A percentile compares a stretch with the other conserved stretches of the same genome.
Evolutionary conservation across 1,139 yeast species (phyloP).

Genomic region (Geotrichum restrictum): DNA sequence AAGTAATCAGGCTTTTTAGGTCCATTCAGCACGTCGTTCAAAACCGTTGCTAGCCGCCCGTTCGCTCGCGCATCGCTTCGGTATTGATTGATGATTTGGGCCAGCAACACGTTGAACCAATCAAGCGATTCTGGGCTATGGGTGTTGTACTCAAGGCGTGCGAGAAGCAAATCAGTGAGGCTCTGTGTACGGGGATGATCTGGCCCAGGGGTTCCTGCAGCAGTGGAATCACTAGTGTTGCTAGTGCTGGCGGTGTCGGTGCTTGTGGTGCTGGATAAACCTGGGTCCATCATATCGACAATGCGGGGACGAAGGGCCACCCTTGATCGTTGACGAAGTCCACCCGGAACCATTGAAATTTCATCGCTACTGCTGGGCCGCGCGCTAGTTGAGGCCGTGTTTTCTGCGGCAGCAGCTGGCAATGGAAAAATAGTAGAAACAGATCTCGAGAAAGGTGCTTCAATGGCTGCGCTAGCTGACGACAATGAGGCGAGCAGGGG

Average conservation of each 20-base stretch:
- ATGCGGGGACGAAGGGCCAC: not conserved
- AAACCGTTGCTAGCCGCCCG: conserved; percentile 76
- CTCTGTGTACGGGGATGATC: conserved; percentile 21
- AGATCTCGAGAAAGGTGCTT: conserved; percentile 8
- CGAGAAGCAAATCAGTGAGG: not conserved
- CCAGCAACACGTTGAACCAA: conserved; percentile 94
- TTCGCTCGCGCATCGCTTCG: conserved; percentile 80
- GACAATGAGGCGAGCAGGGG: not conserved
- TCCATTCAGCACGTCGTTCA: conserved; percentile 53
- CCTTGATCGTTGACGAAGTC: not conserved
- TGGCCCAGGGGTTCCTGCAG: conserved; percentile 19
- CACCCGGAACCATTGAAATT: not conserved
- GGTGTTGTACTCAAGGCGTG: not conserved
- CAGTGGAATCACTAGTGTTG: no score
- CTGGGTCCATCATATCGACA: no score
- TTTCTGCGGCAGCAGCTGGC: not conserved
- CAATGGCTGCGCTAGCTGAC: conserved; percentile 1
- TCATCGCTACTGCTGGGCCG: not conserved
- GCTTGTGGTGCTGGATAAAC: no score
- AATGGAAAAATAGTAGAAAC: not conserved
- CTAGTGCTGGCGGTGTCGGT: no score
- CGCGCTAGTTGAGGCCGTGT: not conserved
- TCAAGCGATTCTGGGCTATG: conserved; percentile 89
- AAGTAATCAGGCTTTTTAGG: conserved; percentile 72
- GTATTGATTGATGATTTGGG: conserved; percentile 83